Evolutionary conservation across 2,329 filamentous ascomycete genomes (phyloP).

Genomic region (Xenoacremonium recifei): DNA sequence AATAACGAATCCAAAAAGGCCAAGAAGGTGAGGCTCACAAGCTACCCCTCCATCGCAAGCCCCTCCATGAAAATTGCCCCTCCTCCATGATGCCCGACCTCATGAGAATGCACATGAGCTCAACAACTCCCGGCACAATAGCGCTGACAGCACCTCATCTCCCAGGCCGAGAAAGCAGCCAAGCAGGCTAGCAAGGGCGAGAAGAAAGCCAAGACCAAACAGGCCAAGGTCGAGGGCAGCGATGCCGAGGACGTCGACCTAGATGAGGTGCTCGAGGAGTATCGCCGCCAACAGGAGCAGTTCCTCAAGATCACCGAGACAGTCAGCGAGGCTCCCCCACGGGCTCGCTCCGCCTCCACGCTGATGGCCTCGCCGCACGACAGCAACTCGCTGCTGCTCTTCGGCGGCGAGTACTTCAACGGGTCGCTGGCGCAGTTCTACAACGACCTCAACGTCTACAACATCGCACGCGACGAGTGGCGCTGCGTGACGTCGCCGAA

Average conservation of each 20-base stretch:
- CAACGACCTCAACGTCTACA: conserved; percentile 66
- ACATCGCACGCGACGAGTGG: conserved; percentile 88
- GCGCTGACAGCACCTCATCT: conserved; percentile 17
- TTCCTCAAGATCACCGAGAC: conserved; percentile 92
- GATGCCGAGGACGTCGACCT: conserved; percentile 92
- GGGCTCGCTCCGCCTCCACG: conserved; percentile 75
- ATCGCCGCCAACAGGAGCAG: conserved; percentile 87
- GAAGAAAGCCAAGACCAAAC: conserved; percentile 74
- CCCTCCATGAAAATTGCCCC: too few species aligned
- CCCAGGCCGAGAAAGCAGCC: conserved; percentile 59
- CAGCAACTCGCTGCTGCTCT: conserved; percentile 83
- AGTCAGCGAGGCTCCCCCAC: conserved; percentile 67
- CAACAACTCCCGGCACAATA: conserved; percentile 11
- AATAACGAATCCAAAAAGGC: conserved; percentile 48
- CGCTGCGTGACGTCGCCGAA: conserved; percentile 87
- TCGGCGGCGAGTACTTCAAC: conserved; percentile 95
- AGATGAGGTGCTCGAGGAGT: conserved; percentile 89
- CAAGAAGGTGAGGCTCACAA: conserved; percentile 39
- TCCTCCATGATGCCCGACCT: conserved; percentile 15
- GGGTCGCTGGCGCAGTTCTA: conserved; percentile 76
- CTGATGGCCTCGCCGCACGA: conserved; percentile 84
- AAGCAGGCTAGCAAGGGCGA: conserved; percentile 90
- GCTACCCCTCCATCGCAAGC: conserved; percentile 14
- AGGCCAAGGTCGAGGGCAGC: conserved; percentile 72
- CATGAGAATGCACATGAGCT: too few species aligned